A percentile compares a stretch with the other conserved stretches of the same genome.
These are phyloP conservation scores for Echeveria elegans DNA, from an alignment of 164 flowering plant species.

Conservation along the genomic window DNA sequence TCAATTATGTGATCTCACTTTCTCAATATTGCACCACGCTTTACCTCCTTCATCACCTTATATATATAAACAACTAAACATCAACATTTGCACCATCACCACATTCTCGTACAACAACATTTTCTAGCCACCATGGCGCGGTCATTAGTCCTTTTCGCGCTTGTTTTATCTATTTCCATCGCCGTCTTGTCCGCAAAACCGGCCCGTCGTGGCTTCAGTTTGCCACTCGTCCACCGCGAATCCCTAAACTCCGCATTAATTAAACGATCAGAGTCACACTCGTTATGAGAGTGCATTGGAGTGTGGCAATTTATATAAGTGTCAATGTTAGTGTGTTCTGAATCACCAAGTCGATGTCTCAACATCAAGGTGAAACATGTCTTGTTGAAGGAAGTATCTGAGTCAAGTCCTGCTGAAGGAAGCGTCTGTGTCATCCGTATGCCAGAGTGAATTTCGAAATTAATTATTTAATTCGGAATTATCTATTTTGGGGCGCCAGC, in stretches of 20 bases:
- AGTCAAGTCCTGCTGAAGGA: too few species aligned
- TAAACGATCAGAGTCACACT: slow-evolving; percentile 18
- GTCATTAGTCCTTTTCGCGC: neutral
- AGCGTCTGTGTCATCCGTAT: too few species aligned
- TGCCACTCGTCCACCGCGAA: slow-evolving; percentile 39
- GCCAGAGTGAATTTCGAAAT: too few species aligned
- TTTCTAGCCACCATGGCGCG: neutral
- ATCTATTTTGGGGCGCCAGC: too few species aligned
- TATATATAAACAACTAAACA: neutral
- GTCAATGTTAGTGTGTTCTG: too few species aligned
- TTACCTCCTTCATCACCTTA: too few species aligned
- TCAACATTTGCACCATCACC: neutral
- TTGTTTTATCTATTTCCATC: neutral
- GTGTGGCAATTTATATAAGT: too few species aligned
- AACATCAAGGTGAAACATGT: too few species aligned
- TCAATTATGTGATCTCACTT: neutral
- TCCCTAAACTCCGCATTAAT: slow-evolving; percentile 36
- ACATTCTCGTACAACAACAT: neutral
- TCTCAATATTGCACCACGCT: neutral
- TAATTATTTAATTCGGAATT: too few species aligned
- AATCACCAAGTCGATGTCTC: too few species aligned
- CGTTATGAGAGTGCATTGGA: too few species aligned
- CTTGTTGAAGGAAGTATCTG: too few species aligned
- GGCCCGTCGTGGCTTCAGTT: slow-evolving; percentile 18
- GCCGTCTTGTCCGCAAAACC: neutral